Conservation (phyloP, 2,329 filamentous ascomycete species). For the Epichloe aotearoae region DNA sequence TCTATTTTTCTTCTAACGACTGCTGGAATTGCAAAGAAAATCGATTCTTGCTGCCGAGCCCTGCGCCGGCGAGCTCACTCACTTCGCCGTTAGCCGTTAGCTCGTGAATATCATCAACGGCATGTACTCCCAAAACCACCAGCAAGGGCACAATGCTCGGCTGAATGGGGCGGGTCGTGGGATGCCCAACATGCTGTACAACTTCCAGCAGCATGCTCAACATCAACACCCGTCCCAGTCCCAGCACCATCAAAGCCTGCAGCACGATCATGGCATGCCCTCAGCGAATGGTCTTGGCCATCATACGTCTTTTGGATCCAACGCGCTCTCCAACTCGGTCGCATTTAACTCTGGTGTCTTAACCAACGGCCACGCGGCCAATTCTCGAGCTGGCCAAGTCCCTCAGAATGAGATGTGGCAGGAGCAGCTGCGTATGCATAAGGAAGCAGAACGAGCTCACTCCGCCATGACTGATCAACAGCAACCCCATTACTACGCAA, state of each 20-base stretch:
- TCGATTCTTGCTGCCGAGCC: constrained; percentile 14
- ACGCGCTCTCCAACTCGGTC: constrained; percentile 48
- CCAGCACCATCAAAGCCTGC: constrained; percentile 48
- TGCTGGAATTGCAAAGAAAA: constrained; percentile 10
- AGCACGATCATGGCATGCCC: constrained; percentile 43
- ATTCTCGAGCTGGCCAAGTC: constrained; percentile 34
- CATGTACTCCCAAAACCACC: constrained; percentile 64
- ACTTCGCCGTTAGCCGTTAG: constrained; percentile 7
- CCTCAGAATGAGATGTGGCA: constrained; percentile 65
- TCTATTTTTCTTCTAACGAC: constrained; percentile 1
- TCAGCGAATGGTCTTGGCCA: constrained; percentile 40
- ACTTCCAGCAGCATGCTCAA: constrained; percentile 49
- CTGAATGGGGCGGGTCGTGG: constrained; percentile 49
- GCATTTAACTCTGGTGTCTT: constrained; percentile 41
- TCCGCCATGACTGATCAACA: constrained; percentile 56
- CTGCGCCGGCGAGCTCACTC: constrained; percentile 14
- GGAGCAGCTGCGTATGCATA: constrained; percentile 69
- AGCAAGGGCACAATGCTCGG: constrained; percentile 62
- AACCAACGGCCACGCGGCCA: constrained; percentile 42
- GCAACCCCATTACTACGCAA: constrained; percentile 57
- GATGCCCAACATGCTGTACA: constrained; percentile 54
- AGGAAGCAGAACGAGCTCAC: constrained; percentile 61
- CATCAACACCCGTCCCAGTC: constrained; percentile 51
- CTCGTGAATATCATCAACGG: constrained; percentile 19
- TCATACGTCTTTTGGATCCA: constrained; percentile 21